A percentile compares a stretch with the other conserved stretches of the same genome.
phyloP scores from a whole-genome alignment of 768 basidiomycete genomes.

The Suillus ampliporus region DNA sequence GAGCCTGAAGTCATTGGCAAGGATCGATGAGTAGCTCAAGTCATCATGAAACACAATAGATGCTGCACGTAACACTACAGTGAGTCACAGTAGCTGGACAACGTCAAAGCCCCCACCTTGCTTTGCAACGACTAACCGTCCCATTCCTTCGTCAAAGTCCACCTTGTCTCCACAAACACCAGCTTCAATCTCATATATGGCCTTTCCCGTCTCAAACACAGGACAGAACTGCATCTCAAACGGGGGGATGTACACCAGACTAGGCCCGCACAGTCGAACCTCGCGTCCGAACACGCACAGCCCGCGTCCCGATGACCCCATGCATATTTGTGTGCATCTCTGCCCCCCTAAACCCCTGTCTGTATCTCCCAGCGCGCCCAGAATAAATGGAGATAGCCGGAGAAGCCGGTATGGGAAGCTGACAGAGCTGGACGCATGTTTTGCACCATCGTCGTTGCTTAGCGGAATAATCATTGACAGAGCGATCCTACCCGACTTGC shows the following conservation, averaged over 20 bases:
- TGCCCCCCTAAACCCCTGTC: background rate
- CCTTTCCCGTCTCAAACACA: constrained; percentile 29
- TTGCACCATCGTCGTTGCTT: background rate
- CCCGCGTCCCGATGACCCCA: constrained; percentile 36
- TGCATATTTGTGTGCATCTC: constrained; percentile 24
- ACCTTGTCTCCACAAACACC: constrained; percentile 23
- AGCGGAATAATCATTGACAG: constrained; percentile 34
- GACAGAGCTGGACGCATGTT: background rate
- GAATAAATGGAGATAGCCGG: constrained; percentile 20
- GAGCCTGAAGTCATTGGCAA: background rate
- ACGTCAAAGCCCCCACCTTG: constrained; percentile 33
- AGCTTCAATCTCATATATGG: constrained; percentile 21
- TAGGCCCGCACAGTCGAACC: constrained; percentile 29
- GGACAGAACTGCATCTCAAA: constrained; percentile 37
- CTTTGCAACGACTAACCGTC: constrained; percentile 35
- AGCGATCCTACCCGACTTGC: constrained; percentile 19
- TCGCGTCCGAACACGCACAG: constrained; percentile 31
- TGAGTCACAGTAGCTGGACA: constrained; percentile 21
- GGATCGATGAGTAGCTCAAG: background rate
- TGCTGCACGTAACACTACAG: background rate
- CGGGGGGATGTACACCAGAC: constrained; percentile 30
- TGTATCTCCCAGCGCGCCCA: background rate
- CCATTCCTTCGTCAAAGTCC: constrained; percentile 38
- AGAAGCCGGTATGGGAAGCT: constrained; percentile 28
- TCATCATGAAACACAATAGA: background rate